Conservation (phyloP, 768 basidiomycete species). For the Psilocybe subaeruginosa region DNA sequence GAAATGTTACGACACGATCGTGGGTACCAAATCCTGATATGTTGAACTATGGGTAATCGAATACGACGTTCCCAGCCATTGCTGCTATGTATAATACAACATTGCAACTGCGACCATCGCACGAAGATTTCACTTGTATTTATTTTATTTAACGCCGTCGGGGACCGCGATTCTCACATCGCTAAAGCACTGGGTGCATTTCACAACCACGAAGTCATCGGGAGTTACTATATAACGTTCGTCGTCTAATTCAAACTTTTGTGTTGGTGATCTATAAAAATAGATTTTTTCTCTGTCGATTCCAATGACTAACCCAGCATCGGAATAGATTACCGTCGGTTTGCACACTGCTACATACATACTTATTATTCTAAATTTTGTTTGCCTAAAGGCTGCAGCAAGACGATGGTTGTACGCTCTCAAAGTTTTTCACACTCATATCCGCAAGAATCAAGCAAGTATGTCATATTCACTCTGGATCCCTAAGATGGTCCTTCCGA, state of each 20-base stretch:
- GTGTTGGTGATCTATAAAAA: background rate
- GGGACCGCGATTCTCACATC: background rate
- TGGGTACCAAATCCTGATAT: constrained; percentile 1
- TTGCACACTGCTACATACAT: background rate
- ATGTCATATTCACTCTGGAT: background rate
- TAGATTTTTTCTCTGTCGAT: background rate
- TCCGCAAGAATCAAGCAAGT: background rate
- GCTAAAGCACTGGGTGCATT: background rate
- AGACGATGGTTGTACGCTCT: too few relatives aligned
- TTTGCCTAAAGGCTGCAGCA: too few relatives aligned
- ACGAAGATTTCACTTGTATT: background rate
- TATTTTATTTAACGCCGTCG: background rate
- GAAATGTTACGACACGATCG: constrained; percentile 4
- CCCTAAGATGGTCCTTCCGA: background rate
- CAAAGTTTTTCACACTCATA: background rate
- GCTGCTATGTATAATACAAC: background rate
- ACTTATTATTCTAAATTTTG: background rate
- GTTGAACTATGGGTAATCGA: background rate
- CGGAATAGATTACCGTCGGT: background rate
- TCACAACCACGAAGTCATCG: constrained; percentile 5
- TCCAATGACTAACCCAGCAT: background rate
- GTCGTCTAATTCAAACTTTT: background rate
- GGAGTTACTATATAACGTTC: background rate
- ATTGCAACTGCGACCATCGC: background rate
- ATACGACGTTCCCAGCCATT: background rate